These are phyloP conservation scores for Diaporthe ilicicola DNA, from an alignment of 2,329 filamentous ascomycete genomes.

Conservation along the genomic window DNA sequence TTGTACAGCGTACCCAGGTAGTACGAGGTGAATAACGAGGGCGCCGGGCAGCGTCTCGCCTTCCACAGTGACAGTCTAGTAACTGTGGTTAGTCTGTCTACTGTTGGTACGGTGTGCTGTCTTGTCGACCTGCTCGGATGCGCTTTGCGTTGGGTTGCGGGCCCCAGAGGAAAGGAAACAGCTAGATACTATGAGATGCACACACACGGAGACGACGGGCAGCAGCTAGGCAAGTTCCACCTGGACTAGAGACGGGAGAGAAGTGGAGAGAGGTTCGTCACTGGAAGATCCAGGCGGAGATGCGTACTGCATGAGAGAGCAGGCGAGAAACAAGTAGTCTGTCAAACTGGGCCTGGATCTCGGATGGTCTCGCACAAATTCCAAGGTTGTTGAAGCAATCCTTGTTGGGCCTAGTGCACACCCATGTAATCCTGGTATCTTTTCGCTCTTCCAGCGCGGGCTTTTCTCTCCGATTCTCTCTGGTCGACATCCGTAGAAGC, in stretches of 20 bases:
- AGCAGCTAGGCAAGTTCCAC: not conserved
- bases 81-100: not conserved
- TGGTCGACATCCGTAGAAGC: not conserved
- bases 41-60: not conserved
- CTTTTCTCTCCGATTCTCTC: not conserved
- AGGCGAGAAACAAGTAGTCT: not conserved
- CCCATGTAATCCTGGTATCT: constrained; percentile 1
- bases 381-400: constrained; percentile 19
- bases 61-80: not conserved
- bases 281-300: constrained; percentile 7
- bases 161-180: not conserved
- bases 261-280: constrained; percentile 13
- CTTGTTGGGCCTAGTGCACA: constrained; percentile 4
- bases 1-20: no score
- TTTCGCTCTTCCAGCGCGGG: not conserved
- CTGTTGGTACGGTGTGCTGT: not conserved
- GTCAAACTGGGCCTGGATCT: not conserved
- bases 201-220: constrained; percentile 4
- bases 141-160: not conserved
- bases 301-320: constrained; percentile 11
- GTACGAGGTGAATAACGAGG: not conserved
- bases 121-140: not conserved
- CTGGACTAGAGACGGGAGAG: constrained; percentile 4
- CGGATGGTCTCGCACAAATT: not conserved
- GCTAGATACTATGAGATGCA: not conserved